Evolutionary conservation across 2,329 filamentous ascomycete genomes (phyloP).

Genomic region (Monilinia fructigena): DNA sequence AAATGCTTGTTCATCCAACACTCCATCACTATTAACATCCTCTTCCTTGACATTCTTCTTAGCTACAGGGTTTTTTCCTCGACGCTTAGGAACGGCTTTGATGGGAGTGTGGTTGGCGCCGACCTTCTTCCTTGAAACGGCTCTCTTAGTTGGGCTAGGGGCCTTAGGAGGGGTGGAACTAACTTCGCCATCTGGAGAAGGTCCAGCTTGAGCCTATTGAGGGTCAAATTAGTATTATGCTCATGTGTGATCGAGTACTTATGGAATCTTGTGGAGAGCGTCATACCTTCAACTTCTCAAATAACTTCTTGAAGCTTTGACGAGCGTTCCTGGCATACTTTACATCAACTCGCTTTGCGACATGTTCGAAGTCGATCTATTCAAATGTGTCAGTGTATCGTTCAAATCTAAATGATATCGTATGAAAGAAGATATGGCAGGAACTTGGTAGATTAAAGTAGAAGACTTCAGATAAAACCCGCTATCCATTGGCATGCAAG

Average conservation of each 20-base stretch:
- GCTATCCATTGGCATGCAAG: too few relatives aligned
- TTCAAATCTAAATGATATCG: background rate
- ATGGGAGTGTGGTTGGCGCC: slow-evolving; percentile 1
- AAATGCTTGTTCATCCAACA: background rate
- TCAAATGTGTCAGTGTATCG: background rate
- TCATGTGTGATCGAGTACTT: too few relatives aligned
- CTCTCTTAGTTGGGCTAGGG: background rate
- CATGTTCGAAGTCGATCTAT: slow-evolving; percentile 44
- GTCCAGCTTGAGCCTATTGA: slow-evolving; percentile 5
- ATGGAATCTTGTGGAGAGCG: background rate
- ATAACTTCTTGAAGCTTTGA: slow-evolving; percentile 28
- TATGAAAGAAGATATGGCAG: background rate
- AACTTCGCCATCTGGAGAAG: background rate
- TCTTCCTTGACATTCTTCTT: slow-evolving; percentile 4
- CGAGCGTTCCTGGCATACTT: slow-evolving; percentile 45
- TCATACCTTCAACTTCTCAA: slow-evolving; percentile 29
- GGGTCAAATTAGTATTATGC: background rate
- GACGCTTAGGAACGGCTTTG: background rate
- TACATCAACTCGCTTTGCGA: slow-evolving; percentile 43
- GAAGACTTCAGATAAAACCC: background rate
- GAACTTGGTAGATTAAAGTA: too few relatives aligned
- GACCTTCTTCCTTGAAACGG: slow-evolving; percentile 6
- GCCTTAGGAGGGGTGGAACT: background rate
- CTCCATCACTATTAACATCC: background rate
- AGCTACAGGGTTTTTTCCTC: background rate